Percentiles rank a stretch among this genome's conserved stretches.
Evolutionary conservation across 2,329 filamentous ascomycete species (phyloP).

Genomic region (Scedosporium dehoogii): DNA sequence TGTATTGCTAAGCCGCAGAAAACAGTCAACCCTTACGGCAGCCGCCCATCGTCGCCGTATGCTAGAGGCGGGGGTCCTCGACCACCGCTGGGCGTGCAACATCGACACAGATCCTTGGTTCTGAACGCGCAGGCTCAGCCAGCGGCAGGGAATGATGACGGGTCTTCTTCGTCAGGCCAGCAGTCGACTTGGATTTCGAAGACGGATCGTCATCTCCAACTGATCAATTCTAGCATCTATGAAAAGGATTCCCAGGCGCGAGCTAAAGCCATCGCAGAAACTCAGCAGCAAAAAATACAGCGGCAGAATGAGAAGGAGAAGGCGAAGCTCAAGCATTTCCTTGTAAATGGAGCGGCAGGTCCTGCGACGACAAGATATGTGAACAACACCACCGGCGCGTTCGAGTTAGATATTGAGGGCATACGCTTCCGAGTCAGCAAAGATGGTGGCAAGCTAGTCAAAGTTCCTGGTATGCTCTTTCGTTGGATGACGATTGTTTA

Average conservation of each 20-base stretch:
- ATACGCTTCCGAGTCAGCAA: slow-evolving; percentile 64
- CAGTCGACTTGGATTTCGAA: slow-evolving; percentile 56
- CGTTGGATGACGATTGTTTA: slow-evolving; percentile 12
- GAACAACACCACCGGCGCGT: slow-evolving; percentile 7
- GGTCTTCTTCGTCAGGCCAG: slow-evolving; percentile 23
- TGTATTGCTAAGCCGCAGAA: slow-evolving; percentile 2
- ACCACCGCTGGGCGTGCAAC: slow-evolving; percentile 17
- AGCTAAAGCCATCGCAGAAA: slow-evolving; percentile 62
- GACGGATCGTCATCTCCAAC: slow-evolving; percentile 66
- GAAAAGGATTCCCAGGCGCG: slow-evolving; percentile 63
- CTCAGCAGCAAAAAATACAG: slow-evolving; percentile 45
- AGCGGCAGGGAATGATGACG: slow-evolving; percentile 15
- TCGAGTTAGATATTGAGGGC: slow-evolving; percentile 43
- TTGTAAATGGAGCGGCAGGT: slow-evolving; percentile 9
- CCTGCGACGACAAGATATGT: slow-evolving; percentile 23
- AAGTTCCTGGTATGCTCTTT: slow-evolving; percentile 52
- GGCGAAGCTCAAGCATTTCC: slow-evolving; percentile 35
- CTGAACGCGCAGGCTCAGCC: slow-evolving; percentile 34
- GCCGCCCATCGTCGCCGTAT: not conserved
- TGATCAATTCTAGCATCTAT: slow-evolving; percentile 73
- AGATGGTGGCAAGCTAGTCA: slow-evolving; percentile 74
- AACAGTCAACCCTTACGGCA: slow-evolving; percentile 2
- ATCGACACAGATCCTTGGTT: slow-evolving; percentile 50
- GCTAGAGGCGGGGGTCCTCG: slow-evolving; percentile 14
- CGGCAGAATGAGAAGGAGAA: slow-evolving; percentile 49